Evolutionary conservation across 2,329 filamentous ascomycete genomes (phyloP).

Genomic region (Pseudopithomyces chartarum): DNA sequence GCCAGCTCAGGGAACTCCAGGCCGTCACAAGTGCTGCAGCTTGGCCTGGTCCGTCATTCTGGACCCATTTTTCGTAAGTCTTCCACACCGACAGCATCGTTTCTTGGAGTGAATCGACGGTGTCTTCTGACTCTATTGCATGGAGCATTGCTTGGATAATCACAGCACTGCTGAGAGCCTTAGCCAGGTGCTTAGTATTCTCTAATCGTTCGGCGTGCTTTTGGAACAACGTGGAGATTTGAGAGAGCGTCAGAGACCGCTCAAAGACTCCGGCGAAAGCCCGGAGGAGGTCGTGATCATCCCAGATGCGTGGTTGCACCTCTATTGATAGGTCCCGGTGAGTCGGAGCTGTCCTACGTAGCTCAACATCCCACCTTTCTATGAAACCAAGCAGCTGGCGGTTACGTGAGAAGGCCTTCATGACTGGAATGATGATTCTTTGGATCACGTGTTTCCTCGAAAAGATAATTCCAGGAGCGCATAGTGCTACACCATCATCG

Average conservation of each 20-base stretch:
- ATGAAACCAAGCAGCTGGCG: constrained; percentile 42
- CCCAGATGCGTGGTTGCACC: constrained; percentile 33
- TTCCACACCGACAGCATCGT: constrained; percentile 29
- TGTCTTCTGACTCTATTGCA: constrained; percentile 31
- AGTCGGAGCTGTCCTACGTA: constrained; percentile 22
- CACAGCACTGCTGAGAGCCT: constrained; percentile 33
- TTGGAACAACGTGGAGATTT: constrained; percentile 36
- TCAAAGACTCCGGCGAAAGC: constrained; percentile 34
- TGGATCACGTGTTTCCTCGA: constrained; percentile 6
- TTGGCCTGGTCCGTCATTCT: constrained; percentile 22
- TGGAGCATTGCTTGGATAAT: constrained; percentile 35
- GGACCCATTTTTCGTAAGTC: constrained; percentile 26
- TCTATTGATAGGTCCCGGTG: constrained; percentile 25
- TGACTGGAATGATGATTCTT: constrained; percentile 36
- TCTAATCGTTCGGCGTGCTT: constrained; percentile 31
- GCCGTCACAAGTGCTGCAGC: constrained; percentile 21
- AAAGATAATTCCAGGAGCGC: not conserved
- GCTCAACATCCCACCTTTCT: constrained; percentile 40
- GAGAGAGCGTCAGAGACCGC: constrained; percentile 37
- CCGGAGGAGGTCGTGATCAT: constrained; percentile 26
- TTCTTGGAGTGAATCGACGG: constrained; percentile 22
- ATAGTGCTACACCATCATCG: not conserved
- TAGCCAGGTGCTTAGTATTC: constrained; percentile 13
- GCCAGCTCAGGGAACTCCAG: constrained; percentile 37
- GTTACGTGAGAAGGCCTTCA: constrained; percentile 41